Evolutionary conservation across 768 basidiomycete species (phyloP).

Genomic region (Russula vinacea): DNA sequence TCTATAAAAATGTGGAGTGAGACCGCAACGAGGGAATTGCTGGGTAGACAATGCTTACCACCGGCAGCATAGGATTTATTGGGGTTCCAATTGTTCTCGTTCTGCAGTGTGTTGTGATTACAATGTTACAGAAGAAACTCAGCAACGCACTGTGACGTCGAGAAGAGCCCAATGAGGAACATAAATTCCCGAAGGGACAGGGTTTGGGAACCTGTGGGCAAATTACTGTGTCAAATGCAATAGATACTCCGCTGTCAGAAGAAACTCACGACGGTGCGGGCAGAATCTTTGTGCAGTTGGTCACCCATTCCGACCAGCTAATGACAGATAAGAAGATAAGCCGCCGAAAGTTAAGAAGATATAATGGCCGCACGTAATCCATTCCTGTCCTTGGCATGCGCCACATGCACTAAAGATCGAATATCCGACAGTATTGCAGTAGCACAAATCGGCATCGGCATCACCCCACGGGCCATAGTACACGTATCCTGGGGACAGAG

Average conservation of each 20-base stretch:
- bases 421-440: slow-evolving; percentile 7
- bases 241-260: too few relatives aligned
- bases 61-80: background rate
- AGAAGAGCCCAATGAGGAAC: background rate
- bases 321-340: background rate
- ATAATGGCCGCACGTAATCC: background rate
- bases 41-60: background rate
- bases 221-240: too few relatives aligned
- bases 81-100: background rate
- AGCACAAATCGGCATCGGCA: background rate
- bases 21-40: background rate
- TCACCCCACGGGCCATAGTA: background rate
- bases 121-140: background rate
- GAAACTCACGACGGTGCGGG: background rate
- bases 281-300: background rate
- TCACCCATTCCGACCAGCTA: background rate
- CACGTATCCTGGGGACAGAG: background rate
- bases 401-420: background rate
- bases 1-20: background rate
- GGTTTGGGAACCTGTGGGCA: too few relatives aligned
- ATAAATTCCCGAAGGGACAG: background rate
- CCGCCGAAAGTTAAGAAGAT: too few relatives aligned
- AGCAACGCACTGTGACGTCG: too few relatives aligned
- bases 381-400: background rate
- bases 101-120: background rate